Percentiles rank a stretch among this genome's conserved stretches.
These are phyloP conservation scores for Amniculicola lignicola DNA, from an alignment of 495 filamentous ascomycete genomes.

Conservation along the genomic window DNA sequence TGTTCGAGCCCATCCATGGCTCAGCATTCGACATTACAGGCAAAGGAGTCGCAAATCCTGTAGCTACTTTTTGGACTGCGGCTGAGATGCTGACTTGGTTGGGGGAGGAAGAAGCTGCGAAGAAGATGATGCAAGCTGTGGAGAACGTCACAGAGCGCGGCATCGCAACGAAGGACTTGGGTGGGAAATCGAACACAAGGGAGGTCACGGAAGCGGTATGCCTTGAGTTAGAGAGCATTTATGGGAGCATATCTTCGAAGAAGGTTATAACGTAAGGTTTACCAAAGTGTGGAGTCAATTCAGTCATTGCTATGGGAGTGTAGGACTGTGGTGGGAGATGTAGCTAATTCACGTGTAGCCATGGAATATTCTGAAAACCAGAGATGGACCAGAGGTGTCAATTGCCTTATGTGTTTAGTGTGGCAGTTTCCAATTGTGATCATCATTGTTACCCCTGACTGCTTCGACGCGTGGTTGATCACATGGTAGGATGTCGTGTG, in stretches of 20 bases:
- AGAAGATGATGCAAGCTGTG: conserved; percentile 54
- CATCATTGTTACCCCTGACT: too few relatives aligned
- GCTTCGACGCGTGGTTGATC: too few relatives aligned
- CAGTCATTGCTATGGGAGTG: too few relatives aligned
- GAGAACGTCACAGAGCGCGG: conserved; percentile 58
- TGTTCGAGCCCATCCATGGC: conserved; percentile 67
- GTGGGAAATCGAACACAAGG: conserved; percentile 52
- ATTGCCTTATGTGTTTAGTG: too few relatives aligned
- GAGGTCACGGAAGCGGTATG: conserved; percentile 63
- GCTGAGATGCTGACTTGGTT: conserved; percentile 67
- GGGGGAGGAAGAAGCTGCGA: conserved; percentile 54
- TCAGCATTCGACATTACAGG: conserved; percentile 68
- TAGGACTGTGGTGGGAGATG: too few relatives aligned
- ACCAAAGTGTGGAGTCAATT: too few relatives aligned
- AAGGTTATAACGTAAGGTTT: too few relatives aligned
- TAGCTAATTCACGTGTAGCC: too few relatives aligned
- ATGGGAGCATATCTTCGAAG: background rate
- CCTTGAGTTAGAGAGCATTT: conserved; percentile 49
- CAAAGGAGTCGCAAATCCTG: conserved; percentile 66
- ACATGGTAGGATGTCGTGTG: too few relatives aligned
- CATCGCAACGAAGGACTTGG: conserved; percentile 56
- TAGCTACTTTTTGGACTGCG: conserved; percentile 66
- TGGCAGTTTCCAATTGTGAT: too few relatives aligned
- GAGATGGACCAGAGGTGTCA: too few relatives aligned
- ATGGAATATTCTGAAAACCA: too few relatives aligned